phyloP scores from a whole-genome alignment of 2,329 filamentous ascomycete genomes.

The Pyrenochaeta sp. region DNA sequence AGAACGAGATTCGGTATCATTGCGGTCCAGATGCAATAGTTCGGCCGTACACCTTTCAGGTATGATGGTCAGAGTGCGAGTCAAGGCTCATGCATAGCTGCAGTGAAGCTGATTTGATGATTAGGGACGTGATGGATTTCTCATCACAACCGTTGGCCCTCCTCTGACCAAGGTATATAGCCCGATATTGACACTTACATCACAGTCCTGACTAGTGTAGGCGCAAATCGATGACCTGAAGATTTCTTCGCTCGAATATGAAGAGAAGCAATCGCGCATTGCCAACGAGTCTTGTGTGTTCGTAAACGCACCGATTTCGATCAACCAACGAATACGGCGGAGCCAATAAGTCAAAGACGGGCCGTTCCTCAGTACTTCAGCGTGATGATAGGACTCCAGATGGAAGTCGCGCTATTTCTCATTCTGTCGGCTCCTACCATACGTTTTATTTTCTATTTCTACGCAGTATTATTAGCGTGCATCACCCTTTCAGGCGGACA shows the following conservation, averaged over 20 bases:
- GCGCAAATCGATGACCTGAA: slow-evolving; percentile 55
- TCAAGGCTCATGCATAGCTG: slow-evolving; percentile 1
- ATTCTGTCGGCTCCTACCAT: background rate
- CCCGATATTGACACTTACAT: background rate
- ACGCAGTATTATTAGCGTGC: slow-evolving; percentile 2
- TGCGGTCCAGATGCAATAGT: slow-evolving; percentile 55
- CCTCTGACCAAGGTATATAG: slow-evolving; percentile 51
- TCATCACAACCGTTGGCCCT: slow-evolving; percentile 51
- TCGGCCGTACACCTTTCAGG: slow-evolving; percentile 53
- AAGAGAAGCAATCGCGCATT: slow-evolving; percentile 52
- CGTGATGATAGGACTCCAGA: background rate
- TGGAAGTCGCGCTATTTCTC: background rate
- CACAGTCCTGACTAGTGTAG: slow-evolving; percentile 32
- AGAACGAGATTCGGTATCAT: slow-evolving; percentile 54
- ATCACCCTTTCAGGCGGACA: background rate
- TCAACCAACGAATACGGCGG: slow-evolving; percentile 45
- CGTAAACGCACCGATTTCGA: slow-evolving; percentile 51
- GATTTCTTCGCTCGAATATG: slow-evolving; percentile 50
- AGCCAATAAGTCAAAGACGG: slow-evolving; percentile 16
- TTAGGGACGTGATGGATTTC: slow-evolving; percentile 54
- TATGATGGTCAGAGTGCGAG: slow-evolving; percentile 19
- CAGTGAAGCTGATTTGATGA: slow-evolving; percentile 22
- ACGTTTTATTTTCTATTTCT: background rate
- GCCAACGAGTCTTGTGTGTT: slow-evolving; percentile 46
- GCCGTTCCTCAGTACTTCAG: background rate